Base-by-base conservation (phyloP, 768 basidiomycete species). In the Russula sp. region DNA sequence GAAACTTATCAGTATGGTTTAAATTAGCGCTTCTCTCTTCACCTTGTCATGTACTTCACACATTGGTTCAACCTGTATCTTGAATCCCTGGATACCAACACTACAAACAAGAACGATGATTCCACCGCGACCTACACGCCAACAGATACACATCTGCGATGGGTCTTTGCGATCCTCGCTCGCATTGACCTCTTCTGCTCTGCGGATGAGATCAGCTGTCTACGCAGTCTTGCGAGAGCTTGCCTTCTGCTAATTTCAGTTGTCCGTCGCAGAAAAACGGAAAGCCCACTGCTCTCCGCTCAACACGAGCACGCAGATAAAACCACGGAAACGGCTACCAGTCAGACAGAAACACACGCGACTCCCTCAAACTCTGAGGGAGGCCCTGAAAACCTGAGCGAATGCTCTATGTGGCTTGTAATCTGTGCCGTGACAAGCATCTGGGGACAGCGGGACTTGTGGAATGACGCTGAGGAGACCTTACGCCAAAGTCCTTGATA, bases 361-460 rank as follows among this genome's bases (percentile, higher is more conserved):
- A 29, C 8, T 20, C 39, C 32, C 36, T 9, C 11, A 35, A 8
- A 16, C n/a, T 16, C n/a, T 20, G 36, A 1, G 13, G n/a, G 35
- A 18, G 32, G 43, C n/a, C 13, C 9, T 7, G 29, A 45, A 75
- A 75, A 70, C 63, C 67, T 77, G 69, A 67, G 69, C 46, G 75
- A 75, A 43, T 58, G 76, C 57, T 81, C 86, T 9, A 89, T 87
- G 68, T 93, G 91, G 91, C 78, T 92, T 63, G 75, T 90, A 41
- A 76, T 93, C 6, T 74, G 84, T 7, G 80, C 81, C 1, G 74
- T 93, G 50, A 79, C 81, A 29, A 81, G 79, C 20, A 71, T 86
- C 3, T 93, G 91, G 91, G 85, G 82, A 25, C 91, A 93, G 74
- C 78, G 76, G 55, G 91, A 93, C 70, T 73, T 93, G 45, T 93